Evolutionary conservation across 2,329 filamentous ascomycete species (phyloP).

Genomic region (Nemania abortiva): DNA sequence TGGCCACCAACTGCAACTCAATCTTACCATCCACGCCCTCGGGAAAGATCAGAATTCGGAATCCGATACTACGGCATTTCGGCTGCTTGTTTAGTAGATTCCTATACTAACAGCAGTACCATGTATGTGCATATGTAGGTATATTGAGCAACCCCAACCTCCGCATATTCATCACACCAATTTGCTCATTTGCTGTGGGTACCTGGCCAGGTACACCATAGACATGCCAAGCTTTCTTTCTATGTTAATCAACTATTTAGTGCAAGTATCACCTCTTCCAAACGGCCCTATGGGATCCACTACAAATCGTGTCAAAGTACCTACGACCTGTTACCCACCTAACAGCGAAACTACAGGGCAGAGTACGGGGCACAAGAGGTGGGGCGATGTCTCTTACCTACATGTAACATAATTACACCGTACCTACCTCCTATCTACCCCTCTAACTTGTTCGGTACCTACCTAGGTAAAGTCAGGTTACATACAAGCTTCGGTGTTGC

Average conservation of each 20-base stretch:
- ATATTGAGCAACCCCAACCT: constrained; percentile 9
- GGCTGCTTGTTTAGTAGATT: not conserved
- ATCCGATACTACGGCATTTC: constrained; percentile 18
- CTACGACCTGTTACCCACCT: too few relatives aligned
- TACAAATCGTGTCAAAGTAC: not conserved
- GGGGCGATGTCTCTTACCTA: not conserved
- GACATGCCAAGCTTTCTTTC: constrained; percentile 23
- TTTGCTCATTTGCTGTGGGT: not conserved
- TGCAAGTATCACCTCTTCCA: constrained; percentile 20
- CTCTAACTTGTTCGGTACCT: too few relatives aligned
- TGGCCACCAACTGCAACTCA: not conserved
- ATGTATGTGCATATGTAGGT: constrained; percentile 24
- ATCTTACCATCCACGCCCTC: constrained; percentile 5
- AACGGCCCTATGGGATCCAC: constrained; percentile 30
- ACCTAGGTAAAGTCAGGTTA: too few relatives aligned
- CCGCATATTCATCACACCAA: not conserved
- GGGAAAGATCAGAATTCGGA: constrained; percentile 8
- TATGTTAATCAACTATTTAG: constrained; percentile 14
- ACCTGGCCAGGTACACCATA: not conserved
- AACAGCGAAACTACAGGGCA: not conserved
- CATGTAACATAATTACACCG: too few relatives aligned
- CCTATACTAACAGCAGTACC: not conserved
- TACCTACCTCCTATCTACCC: too few relatives aligned
- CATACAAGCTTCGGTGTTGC: too few relatives aligned
- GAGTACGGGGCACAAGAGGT: too few relatives aligned